These are phyloP conservation scores for Boletus huronensis DNA, from an alignment of 768 basidiomycete species.

Conservation along the genomic window DNA sequence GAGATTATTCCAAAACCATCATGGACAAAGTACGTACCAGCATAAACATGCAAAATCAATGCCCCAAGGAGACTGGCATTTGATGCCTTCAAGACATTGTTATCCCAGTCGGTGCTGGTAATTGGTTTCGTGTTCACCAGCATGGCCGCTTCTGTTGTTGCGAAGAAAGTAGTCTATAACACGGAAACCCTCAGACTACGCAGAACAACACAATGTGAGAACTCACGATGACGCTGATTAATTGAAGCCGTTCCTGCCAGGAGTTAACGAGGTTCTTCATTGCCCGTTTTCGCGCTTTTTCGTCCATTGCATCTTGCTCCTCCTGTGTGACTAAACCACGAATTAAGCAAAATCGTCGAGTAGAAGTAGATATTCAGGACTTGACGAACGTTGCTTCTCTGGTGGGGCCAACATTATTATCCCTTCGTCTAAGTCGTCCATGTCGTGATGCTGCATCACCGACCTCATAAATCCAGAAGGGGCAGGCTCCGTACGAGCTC, in stretches of 20 bases:
- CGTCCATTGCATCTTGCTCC: slow-evolving; percentile 49
- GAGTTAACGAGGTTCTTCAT: slow-evolving; percentile 52
- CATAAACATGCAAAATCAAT: slow-evolving; percentile 51
- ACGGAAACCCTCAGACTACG: background rate
- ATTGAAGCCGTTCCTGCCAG: slow-evolving; percentile 61
- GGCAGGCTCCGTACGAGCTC: slow-evolving; percentile 19
- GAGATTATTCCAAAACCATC: background rate
- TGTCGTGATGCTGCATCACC: slow-evolving; percentile 10
- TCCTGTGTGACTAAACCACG: slow-evolving; percentile 40
- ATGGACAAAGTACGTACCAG: slow-evolving; percentile 35
- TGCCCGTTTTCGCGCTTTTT: slow-evolving; percentile 41
- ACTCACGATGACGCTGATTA: slow-evolving; percentile 57
- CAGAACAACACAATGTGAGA: background rate
- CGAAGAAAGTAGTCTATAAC: slow-evolving; percentile 58
- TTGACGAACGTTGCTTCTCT: slow-evolving; percentile 20
- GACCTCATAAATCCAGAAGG: slow-evolving; percentile 20
- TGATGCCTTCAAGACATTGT: slow-evolving; percentile 28
- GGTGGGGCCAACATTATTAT: background rate
- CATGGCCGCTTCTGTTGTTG: slow-evolving; percentile 53
- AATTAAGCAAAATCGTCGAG: background rate
- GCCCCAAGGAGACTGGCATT: slow-evolving; percentile 50
- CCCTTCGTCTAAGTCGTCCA: slow-evolving; percentile 18
- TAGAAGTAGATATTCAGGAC: background rate
- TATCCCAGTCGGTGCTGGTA: slow-evolving; percentile 7
- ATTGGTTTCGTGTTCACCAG: slow-evolving; percentile 42